These are phyloP conservation scores for Trifolium pratense DNA, from an alignment of 306 rosid genomes.

Conservation along the genomic window DNA sequence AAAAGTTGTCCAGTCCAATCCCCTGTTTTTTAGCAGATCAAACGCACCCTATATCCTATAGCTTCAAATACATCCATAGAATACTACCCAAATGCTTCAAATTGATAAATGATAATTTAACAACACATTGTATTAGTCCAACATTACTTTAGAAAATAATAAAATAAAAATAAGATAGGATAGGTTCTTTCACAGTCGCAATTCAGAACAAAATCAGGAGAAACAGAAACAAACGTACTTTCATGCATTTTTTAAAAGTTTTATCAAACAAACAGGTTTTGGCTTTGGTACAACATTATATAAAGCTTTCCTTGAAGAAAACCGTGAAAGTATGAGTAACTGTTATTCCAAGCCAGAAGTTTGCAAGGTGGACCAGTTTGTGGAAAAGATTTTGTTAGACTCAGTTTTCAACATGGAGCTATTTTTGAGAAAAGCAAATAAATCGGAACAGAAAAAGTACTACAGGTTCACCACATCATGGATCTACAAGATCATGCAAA, in stretches of 20 bases:
- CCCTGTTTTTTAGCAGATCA: too few relatives aligned
- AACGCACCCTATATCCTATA: neutral
- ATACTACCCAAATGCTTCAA: neutral
- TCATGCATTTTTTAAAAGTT: slow-evolving; percentile 27
- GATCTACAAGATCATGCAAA: slow-evolving; percentile 20
- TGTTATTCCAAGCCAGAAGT: slow-evolving; percentile 35
- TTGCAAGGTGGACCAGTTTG: neutral
- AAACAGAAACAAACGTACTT: slow-evolving; percentile 41
- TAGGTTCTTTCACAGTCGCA: slow-evolving; percentile 30
- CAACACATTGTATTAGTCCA: neutral
- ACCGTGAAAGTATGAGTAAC: neutral
- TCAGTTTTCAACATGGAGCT: slow-evolving; percentile 46
- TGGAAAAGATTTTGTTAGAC: slow-evolving; percentile 28
- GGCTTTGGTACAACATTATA: neutral
- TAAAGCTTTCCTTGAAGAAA: slow-evolving; percentile 29
- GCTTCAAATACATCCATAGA: neutral
- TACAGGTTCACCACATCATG: slow-evolving; percentile 37
- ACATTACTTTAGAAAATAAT: neutral
- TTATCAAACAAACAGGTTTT: slow-evolving; percentile 13
- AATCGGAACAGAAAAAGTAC: slow-evolving; percentile 15
- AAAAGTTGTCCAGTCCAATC: too few relatives aligned
- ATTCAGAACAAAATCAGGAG: slow-evolving; percentile 24
- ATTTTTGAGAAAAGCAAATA: slow-evolving; percentile 14
- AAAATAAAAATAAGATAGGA: neutral
- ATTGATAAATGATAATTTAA: neutral